phyloP scores from a whole-genome alignment of 805 yeast genomes.

The Cyberlindnera veronae region DNA sequence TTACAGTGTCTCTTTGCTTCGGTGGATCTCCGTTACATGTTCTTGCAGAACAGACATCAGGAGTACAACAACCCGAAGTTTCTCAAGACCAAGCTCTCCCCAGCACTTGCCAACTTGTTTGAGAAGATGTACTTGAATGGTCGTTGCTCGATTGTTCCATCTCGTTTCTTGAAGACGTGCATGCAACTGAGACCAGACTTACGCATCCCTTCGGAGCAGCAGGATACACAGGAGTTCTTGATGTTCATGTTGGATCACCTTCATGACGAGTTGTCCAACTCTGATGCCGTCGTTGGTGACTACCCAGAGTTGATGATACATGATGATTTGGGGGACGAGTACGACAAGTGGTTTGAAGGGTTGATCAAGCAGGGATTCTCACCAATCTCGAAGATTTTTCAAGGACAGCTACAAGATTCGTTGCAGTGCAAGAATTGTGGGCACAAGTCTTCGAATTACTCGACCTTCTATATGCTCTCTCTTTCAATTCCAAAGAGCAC shows the following conservation, averaged over 20 bases:
- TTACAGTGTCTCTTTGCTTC: constrained; percentile 66
- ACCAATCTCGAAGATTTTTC: constrained; percentile 62
- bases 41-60: constrained; percentile 43
- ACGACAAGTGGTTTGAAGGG: constrained; percentile 57
- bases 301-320: constrained; percentile 36
- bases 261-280: constrained; percentile 58
- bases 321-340: constrained; percentile 43
- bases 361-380: constrained; percentile 59
- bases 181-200: constrained; percentile 59
- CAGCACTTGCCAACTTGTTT: constrained; percentile 52
- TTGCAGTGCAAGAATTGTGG: constrained; percentile 66
- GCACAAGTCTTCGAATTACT: constrained; percentile 52
- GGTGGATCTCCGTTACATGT: constrained; percentile 44
- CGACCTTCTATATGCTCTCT: constrained; percentile 60
- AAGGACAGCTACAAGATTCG: constrained; percentile 68
- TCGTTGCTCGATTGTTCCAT: constrained; percentile 60
- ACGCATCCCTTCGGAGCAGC: constrained; percentile 70
- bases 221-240: constrained; percentile 76
- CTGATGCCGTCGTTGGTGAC: constrained; percentile 34
- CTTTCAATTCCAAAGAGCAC: constrained; percentile 49
- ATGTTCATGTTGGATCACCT: constrained; percentile 62
- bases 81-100: constrained; percentile 35
- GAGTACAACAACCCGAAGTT: constrained; percentile 36
- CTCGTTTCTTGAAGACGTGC: constrained; percentile 53
- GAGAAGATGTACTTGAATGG: constrained; percentile 57